Evolutionary conservation across 176 grass and related monocot genomes (phyloP), one percentile per base, ranked within the genome.

Genomic region (Aechmea fasciata): DNA sequence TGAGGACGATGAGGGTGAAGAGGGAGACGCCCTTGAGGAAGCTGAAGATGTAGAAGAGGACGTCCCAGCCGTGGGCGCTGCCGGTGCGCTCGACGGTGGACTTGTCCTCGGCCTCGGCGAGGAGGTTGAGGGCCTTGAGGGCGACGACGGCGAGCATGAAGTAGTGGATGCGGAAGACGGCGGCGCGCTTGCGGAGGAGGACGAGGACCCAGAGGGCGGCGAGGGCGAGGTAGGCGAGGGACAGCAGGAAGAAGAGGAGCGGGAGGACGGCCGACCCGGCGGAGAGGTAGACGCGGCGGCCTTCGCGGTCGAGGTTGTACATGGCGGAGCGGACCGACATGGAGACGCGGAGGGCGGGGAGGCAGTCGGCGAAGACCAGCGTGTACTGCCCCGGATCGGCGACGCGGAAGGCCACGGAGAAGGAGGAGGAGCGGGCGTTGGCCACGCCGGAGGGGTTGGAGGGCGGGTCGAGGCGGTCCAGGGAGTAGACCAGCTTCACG

Each of bases 1-100:
- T 97, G 63, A 97, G 86, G 67, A 97, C 89, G 47, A 97, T 97
- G 70, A 97, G 88, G 49, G 89, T 97, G 73, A 97, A 97, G 12
- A 97, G 82, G 52, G 93, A 97, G 70, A 97, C 87, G 70, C 93
- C 93, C 76, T 90, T 97, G 65, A 92, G 83, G 80, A 97, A 97
- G 77, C 88, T 92, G 57, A 97, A 97, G 76, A 97, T 92, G 79
- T 92, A 96, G 68, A 96, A 96, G 55, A 96, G 85, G 5, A 96
- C 92, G 47, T 96, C 92, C 92, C 92, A 96, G 33, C 92, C 92
- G 69, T 96, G 92, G 5, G 92, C 92, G 0, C 80, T 91, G 69
- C 92, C 92, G 11, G 92, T 96, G 75, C 85, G 88, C 71, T 88
- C 92, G 78, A 96, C 89, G 85, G 62, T 89, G 2, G 92, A 91